Percentiles rank a stretch among this genome's conserved stretches.
Conservation (phyloP, 192 early-diverging fungal species). For the Gonapodya prolifera region DNA sequence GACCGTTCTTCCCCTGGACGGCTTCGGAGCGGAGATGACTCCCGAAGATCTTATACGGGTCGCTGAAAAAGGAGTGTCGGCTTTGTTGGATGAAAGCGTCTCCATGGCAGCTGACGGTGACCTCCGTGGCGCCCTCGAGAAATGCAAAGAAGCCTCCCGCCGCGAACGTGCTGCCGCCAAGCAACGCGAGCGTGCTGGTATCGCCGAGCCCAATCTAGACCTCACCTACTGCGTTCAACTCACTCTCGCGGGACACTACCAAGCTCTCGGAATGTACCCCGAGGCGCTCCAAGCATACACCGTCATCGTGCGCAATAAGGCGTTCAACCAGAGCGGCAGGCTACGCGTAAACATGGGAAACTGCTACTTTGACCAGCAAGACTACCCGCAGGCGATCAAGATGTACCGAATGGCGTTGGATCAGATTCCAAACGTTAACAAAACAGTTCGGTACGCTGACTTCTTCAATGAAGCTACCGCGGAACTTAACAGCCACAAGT, state of each 20-base stretch:
- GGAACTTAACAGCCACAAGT: conserved; percentile 3
- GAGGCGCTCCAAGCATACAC: conserved; percentile 43
- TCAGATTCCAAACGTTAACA: conserved; percentile 39
- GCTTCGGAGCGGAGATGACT: not conserved
- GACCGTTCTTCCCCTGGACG: not conserved
- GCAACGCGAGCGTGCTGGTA: conserved; percentile 34
- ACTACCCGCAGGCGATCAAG: conserved; percentile 45
- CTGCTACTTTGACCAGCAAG: conserved; percentile 44
- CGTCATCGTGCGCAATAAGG: conserved; percentile 49
- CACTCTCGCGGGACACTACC: conserved; percentile 44
- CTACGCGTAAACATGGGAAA: conserved; percentile 53
- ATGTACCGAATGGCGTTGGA: conserved; percentile 56
- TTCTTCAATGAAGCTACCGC: not conserved
- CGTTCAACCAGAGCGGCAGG: conserved; percentile 43
- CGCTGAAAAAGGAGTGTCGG: conserved; percentile 33
- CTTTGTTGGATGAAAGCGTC: conserved; percentile 34
- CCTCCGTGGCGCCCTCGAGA: conserved; percentile 33
- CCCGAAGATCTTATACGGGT: conserved; percentile 42
- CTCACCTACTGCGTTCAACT: conserved; percentile 48
- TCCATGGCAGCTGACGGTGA: conserved; percentile 26
- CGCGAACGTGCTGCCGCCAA: conserved; percentile 34
- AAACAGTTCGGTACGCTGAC: conserved; percentile 29
- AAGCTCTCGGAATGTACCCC: conserved; percentile 42
- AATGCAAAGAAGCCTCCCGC: conserved; percentile 46
- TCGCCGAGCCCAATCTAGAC: conserved; percentile 42